phyloP scores from a whole-genome alignment of 129 eudicot genomes.

The Flaveria brownii region DNA sequence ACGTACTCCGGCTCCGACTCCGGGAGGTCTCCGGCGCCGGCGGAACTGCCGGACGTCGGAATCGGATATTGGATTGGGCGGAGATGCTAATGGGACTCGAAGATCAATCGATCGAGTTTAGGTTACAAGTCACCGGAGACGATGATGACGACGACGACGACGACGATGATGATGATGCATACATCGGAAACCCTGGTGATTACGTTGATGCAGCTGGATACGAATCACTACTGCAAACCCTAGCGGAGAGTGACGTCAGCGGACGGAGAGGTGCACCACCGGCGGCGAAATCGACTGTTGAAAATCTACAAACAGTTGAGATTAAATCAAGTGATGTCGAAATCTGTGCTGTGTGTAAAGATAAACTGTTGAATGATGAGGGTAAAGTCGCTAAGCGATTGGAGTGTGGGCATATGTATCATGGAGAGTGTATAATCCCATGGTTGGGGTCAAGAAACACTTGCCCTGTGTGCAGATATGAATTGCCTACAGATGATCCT shows the following conservation, averaged over 20 bases:
- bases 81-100: conserved; percentile 87
- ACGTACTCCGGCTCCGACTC: conserved; percentile 51
- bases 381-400: conserved; percentile 58
- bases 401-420: conserved; percentile 77
- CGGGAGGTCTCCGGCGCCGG: conserved; percentile 53
- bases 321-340: conserved; percentile 34
- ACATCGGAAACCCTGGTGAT: conserved; percentile 83
- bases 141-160: not conserved
- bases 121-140: conserved; percentile 54
- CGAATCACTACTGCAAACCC: conserved; percentile 67
- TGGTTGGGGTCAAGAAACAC: conserved; percentile 72
- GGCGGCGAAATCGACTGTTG: conserved; percentile 62
- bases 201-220: conserved; percentile 91
- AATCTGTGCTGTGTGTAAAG: conserved; percentile 74
- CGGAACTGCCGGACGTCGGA: conserved; percentile 50
- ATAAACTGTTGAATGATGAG: conserved; percentile 39
- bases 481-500: conserved; percentile 71
- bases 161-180: conserved; percentile 32
- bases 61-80: conserved; percentile 74
- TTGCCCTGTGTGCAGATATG: conserved; percentile 83
- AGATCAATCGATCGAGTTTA: conserved; percentile 77
- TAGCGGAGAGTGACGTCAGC: conserved; percentile 70
- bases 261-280: conserved; percentile 85
- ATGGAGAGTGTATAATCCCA: conserved; percentile 70
- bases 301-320: conserved; percentile 41